Percentiles rank a stretch among this genome's conserved stretches.
These are phyloP conservation scores for Lasiosphaeria ovina DNA, from an alignment of 495 filamentous ascomycete species.

Conservation along the genomic window DNA sequence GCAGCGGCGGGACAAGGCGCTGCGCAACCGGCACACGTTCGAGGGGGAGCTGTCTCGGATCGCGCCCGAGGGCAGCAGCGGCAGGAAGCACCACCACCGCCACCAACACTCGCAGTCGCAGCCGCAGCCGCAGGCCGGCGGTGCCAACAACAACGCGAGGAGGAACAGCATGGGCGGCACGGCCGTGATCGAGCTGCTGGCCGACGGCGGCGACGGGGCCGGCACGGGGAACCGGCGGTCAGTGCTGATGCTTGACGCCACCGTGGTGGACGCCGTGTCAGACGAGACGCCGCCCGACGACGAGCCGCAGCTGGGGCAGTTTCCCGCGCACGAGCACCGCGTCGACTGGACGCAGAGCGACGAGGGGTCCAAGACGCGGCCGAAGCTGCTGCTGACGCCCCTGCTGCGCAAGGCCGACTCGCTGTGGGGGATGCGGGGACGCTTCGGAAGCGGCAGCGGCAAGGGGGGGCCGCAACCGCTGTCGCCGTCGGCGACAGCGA, in stretches of 20 bases:
- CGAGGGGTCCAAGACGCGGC: slow-evolving; percentile 22
- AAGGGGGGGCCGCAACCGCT: not conserved
- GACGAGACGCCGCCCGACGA: slow-evolving; percentile 16
- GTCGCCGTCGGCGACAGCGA: not conserved
- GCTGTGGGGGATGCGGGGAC: slow-evolving; percentile 35
- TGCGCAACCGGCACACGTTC: slow-evolving; percentile 20
- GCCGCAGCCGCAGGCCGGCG: not conserved
- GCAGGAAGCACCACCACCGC: not conserved
- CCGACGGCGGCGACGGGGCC: too few relatives aligned
- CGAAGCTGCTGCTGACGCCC: slow-evolving; percentile 21
- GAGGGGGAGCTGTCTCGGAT: slow-evolving; percentile 20
- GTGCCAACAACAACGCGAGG: slow-evolving; percentile 1
- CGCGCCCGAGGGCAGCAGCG: slow-evolving; percentile 4
- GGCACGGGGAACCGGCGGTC: slow-evolving; percentile 8
- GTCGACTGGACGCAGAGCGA: slow-evolving; percentile 50
- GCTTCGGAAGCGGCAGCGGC: slow-evolving; percentile 22
- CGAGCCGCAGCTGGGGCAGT: not conserved
- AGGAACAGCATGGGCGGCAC: slow-evolving; percentile 29
- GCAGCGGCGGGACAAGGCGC: slow-evolving; percentile 12
- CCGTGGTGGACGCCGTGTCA: not conserved
- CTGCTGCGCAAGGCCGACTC: slow-evolving; percentile 41
- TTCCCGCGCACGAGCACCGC: slow-evolving; percentile 25
- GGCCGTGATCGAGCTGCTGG: not conserved
- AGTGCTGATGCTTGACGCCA: slow-evolving; percentile 12
- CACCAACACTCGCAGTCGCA: not conserved